Percentiles rank a stretch among this genome's conserved stretches.
Evolutionary conservation across 2,329 filamentous ascomycete species (phyloP).

Genomic region (Domatiomyces globalis): DNA sequence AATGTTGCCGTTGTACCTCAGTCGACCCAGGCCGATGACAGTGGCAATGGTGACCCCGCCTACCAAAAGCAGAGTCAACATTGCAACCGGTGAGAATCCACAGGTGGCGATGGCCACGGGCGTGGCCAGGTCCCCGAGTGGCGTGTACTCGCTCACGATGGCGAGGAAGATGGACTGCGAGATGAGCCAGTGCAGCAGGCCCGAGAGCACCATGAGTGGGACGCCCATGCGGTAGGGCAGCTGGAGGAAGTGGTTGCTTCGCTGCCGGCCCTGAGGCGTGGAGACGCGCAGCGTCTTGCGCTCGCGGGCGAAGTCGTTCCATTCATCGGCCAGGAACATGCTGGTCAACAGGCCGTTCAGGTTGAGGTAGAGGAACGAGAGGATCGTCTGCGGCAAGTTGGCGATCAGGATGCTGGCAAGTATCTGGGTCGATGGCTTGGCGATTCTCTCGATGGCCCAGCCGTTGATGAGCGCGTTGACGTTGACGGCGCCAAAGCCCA

Average conservation of each 20-base stretch:
- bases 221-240: slow-evolving; percentile 26
- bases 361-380: slow-evolving; percentile 25
- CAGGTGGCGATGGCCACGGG: slow-evolving; percentile 8
- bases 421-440: slow-evolving; percentile 1
- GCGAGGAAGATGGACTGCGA: slow-evolving; percentile 33
- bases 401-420: slow-evolving; percentile 18
- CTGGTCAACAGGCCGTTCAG: slow-evolving; percentile 29
- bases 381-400: slow-evolving; percentile 25
- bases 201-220: slow-evolving; percentile 23
- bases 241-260: slow-evolving; percentile 28
- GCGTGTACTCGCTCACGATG: slow-evolving; percentile 19
- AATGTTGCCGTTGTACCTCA: slow-evolving; percentile 16
- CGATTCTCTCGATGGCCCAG: slow-evolving; percentile 4
- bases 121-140: slow-evolving; percentile 2
- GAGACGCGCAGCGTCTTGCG: slow-evolving; percentile 29
- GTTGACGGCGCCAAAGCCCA: slow-evolving; percentile 16
- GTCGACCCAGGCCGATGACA: slow-evolving; percentile 10
- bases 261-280: slow-evolving; percentile 23
- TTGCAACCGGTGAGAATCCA: slow-evolving; percentile 17
- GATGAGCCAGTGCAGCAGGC: slow-evolving; percentile 30
- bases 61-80: slow-evolving; percentile 11
- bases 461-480: slow-evolving; percentile 10
- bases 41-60: slow-evolving; percentile 7
- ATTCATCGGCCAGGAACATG: slow-evolving; percentile 38
- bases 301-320: slow-evolving; percentile 26